Evolutionary conservation across 2,329 filamentous ascomycete genomes (phyloP).

Genomic region (Fusarium sp.): DNA sequence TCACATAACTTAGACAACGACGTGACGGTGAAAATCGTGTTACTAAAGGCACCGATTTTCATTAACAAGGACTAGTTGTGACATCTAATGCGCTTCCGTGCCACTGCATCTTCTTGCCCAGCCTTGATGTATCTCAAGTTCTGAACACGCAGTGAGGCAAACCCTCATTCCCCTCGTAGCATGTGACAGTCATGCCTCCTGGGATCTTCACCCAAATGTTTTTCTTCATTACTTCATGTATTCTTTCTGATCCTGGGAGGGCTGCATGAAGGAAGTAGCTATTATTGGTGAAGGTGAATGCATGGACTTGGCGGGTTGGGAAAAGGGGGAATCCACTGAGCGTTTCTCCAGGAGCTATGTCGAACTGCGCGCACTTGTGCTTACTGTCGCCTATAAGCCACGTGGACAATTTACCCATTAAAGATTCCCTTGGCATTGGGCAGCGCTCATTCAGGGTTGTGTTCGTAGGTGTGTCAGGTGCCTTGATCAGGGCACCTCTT

Average conservation of each 20-base stretch:
- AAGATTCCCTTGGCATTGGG: not conserved
- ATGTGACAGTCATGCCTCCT: not conserved
- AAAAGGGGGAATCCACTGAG: not conserved
- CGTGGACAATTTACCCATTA: accelerated
- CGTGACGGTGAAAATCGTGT: not conserved
- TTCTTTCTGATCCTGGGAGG: no score
- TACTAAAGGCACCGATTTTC: not conserved
- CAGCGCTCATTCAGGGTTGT: not conserved
- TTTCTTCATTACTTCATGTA: no score
- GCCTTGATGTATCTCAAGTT: not conserved
- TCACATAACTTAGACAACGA: no score
- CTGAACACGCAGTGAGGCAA: not conserved
- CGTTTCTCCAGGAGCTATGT: not conserved
- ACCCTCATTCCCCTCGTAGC: not conserved
- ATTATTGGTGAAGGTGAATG: not conserved
- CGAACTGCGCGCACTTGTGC: not conserved
- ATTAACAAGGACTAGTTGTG: not conserved
- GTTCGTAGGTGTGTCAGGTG: not conserved
- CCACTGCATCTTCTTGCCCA: not conserved
- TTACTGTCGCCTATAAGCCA: not conserved
- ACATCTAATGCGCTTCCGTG: not conserved
- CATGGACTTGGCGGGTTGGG: not conserved
- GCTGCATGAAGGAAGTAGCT: not conserved
- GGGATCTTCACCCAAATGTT: not conserved
- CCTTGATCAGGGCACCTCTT: not conserved